These are phyloP conservation scores for Auriscalpium vulgare DNA, from an alignment of 768 basidiomycete genomes.

Conservation along the genomic window DNA sequence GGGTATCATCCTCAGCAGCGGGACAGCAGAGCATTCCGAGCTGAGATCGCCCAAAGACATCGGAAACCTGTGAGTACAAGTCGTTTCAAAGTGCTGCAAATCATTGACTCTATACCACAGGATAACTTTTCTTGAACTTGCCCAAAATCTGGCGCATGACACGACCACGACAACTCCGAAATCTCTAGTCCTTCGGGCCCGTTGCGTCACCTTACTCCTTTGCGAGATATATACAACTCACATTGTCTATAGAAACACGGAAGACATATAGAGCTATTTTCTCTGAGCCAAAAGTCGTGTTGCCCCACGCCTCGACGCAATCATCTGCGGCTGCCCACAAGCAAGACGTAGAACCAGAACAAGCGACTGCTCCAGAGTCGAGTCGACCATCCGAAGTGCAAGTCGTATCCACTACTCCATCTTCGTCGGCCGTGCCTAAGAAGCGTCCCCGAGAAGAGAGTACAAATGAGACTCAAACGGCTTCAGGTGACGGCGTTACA, in stretches of 20 bases:
- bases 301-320: conserved; percentile 29
- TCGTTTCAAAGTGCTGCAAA: background rate
- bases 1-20: conserved; percentile 65
- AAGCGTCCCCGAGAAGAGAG: conserved; percentile 4
- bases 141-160: conserved; percentile 61
- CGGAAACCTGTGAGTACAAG: conserved; percentile 58
- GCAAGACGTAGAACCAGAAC: background rate
- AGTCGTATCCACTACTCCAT: background rate
- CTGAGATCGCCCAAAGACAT: conserved; percentile 67
- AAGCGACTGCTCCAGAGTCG: background rate
- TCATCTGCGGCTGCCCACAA: background rate
- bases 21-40: conserved; percentile 52
- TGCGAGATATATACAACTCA: background rate
- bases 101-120: conserved; percentile 26
- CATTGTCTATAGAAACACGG: conserved; percentile 52
- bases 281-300: conserved; percentile 62
- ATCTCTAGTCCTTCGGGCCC: conserved; percentile 63
- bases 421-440: background rate
- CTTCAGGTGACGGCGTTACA: background rate
- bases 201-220: conserved; percentile 28
- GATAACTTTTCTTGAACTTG: conserved; percentile 55
- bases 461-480: background rate
- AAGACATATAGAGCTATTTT: conserved; percentile 74
- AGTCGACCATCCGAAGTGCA: background rate
- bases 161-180: conserved; percentile 54